These are phyloP conservation scores for Durusdinium trenchii DNA, from an alignment of 73 alveolate genomes.

Conservation along the genomic window DNA sequence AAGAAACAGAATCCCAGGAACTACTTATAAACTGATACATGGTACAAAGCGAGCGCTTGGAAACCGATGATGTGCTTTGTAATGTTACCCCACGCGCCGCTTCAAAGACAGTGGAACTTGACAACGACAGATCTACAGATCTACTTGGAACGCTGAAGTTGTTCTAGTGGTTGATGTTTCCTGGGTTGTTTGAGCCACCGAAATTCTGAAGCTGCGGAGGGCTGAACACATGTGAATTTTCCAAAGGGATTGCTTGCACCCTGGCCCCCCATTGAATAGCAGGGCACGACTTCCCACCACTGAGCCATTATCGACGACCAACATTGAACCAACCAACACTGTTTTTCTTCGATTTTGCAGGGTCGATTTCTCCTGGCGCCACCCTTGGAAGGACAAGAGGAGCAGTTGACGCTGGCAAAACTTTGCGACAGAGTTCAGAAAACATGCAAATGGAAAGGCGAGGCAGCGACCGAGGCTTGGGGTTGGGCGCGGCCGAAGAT, in stretches of 20 bases:
- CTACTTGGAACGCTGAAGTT: no score
- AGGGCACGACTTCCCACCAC: neutral
- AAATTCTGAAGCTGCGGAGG: neutral
- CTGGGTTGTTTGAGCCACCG: no score
- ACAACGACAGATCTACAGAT: no score
- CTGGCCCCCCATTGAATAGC: neutral
- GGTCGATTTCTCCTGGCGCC: no score
- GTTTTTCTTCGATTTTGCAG: neutral
- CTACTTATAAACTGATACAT: no score
- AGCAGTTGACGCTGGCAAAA: conserved; percentile 61
- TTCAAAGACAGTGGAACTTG: no score
- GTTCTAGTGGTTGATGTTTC: no score
- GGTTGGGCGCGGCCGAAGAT: no score
- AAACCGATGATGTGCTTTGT: no score
- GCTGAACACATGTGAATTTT: neutral
- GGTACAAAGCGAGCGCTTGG: no score
- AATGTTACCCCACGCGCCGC: no score
- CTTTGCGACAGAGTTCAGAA: conserved; percentile 55
- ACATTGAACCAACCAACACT: neutral
- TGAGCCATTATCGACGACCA: neutral
- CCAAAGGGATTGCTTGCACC: neutral
- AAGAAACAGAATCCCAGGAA: no score
- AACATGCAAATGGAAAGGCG: conserved; percentile 80
- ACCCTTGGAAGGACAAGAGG: conserved; percentile 54
- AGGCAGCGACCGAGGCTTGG: conserved; percentile 18